Evolutionary conservation across 1,284 basidiomycete species (phyloP).

Genomic region (Boletus smithii): DNA sequence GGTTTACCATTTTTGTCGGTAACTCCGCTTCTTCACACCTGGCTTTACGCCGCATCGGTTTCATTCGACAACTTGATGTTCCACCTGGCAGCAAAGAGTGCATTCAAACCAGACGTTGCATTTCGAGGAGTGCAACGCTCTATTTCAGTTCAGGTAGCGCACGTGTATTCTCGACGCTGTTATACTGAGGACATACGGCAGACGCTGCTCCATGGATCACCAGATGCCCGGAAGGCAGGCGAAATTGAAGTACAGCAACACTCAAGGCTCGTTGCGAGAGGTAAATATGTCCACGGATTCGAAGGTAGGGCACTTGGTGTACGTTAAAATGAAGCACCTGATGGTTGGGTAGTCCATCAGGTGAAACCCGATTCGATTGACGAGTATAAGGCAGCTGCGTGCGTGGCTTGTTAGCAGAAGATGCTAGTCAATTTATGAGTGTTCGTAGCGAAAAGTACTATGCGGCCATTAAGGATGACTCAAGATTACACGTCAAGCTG

Average conservation of each 20-base stretch:
- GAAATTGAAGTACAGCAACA: constrained; percentile 77
- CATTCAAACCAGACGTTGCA: constrained; percentile 25
- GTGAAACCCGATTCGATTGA: constrained; percentile 78
- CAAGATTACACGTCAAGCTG: constrained; percentile 76
- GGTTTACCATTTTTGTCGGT: neutral
- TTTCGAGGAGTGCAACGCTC: constrained; percentile 37
- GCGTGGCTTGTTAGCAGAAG: constrained; percentile 35
- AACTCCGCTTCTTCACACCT: constrained; percentile 20
- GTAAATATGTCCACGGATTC: constrained; percentile 86
- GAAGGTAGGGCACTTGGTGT: constrained; percentile 58
- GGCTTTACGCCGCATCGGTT: constrained; percentile 3
- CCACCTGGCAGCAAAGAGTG: constrained; percentile 28
- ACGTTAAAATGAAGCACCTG: neutral
- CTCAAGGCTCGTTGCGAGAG: constrained; percentile 78
- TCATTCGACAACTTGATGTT: constrained; percentile 23
- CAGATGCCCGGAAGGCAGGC: constrained; percentile 79
- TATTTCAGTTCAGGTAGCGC: constrained; percentile 62
- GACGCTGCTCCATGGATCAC: constrained; percentile 71
- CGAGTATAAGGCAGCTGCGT: constrained; percentile 86
- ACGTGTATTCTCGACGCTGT: constrained; percentile 19
- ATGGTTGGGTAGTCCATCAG: constrained; percentile 58
- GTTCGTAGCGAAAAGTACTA: constrained; percentile 73
- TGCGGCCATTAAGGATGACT: constrained; percentile 68
- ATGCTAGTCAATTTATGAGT: constrained; percentile 12
- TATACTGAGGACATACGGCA: constrained; percentile 31